These are phyloP conservation scores for Cryoendolithus antarcticus DNA, from an alignment of 2,329 filamentous ascomycete species.

Conservation along the genomic window DNA sequence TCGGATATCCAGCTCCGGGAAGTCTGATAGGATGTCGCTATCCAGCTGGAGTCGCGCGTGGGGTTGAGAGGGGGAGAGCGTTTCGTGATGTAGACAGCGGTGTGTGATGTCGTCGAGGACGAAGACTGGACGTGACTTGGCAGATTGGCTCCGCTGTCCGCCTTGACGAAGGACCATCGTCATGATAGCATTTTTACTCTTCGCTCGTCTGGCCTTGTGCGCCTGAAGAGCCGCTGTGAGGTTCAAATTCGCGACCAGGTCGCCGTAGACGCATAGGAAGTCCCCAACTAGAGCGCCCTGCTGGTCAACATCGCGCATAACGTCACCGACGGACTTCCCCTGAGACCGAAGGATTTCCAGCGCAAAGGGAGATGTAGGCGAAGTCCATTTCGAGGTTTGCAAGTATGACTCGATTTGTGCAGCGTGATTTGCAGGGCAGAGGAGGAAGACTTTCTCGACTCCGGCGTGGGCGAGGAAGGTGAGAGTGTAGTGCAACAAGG, in stretches of 20 bases:
- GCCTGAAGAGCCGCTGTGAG: slow-evolving; percentile 67
- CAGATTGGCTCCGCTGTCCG: slow-evolving; percentile 68
- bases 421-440: slow-evolving; percentile 68
- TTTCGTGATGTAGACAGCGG: slow-evolving; percentile 86
- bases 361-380: slow-evolving; percentile 65
- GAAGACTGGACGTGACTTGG: slow-evolving; percentile 68
- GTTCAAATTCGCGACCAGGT: slow-evolving; percentile 78
- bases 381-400: slow-evolving; percentile 58
- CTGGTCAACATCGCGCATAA: slow-evolving; percentile 84
- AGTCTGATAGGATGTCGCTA: slow-evolving; percentile 59
- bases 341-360: slow-evolving; percentile 80
- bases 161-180: slow-evolving; percentile 80
- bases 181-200: slow-evolving; percentile 94
- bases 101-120: slow-evolving; percentile 69
- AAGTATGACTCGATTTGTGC: slow-evolving; percentile 83
- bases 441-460: slow-evolving; percentile 88
- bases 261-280: slow-evolving; percentile 85
- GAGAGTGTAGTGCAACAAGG: slow-evolving; percentile 93
- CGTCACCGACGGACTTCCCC: slow-evolving; percentile 74
- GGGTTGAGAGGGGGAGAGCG: slow-evolving; percentile 59
- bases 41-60: slow-evolving; percentile 58
- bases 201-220: slow-evolving; percentile 67
- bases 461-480: slow-evolving; percentile 92
- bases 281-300: slow-evolving; percentile 76
- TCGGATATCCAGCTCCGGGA: slow-evolving; percentile 68